These are phyloP conservation scores for Boletus edulis DNA, from an alignment of 768 basidiomycete species.

Conservation along the genomic window DNA sequence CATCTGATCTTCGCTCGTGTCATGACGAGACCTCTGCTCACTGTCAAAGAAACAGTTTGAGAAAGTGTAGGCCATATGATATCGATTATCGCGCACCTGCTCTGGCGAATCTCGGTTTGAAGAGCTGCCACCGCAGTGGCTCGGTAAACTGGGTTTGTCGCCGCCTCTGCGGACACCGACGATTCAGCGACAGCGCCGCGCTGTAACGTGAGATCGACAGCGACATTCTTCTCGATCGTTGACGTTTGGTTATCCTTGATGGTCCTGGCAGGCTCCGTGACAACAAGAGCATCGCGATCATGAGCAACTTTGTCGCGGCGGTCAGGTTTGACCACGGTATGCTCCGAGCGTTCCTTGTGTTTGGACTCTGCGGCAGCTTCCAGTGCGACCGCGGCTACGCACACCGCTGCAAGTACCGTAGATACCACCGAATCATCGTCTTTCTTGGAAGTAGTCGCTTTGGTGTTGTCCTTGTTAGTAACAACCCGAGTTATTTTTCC, in stretches of 20 bases:
- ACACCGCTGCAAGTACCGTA: constrained; percentile 6
- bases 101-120: not conserved
- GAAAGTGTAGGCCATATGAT: not conserved
- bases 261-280: not conserved
- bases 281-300: not conserved
- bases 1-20: not conserved
- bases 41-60: not conserved
- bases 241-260: not conserved
- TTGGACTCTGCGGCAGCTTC: constrained; percentile 9
- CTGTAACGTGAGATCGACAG: too few species aligned
- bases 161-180: too few species aligned
- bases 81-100: not conserved
- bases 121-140: too few species aligned
- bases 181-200: too few species aligned
- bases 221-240: not conserved
- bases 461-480: not conserved
- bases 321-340: not conserved
- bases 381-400: constrained; percentile 7
- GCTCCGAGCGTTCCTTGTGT: constrained; percentile 2
- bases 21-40: not conserved
- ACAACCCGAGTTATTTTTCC: not conserved
- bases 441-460: constrained; percentile 1
- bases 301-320: not conserved
- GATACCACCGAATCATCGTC: constrained; percentile 10
- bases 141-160: too few species aligned